Percentiles rank a stretch among this genome's conserved stretches.
Evolutionary conservation across 805 yeast genomes (phyloP).

Genomic region (Komagataella ulmi): DNA sequence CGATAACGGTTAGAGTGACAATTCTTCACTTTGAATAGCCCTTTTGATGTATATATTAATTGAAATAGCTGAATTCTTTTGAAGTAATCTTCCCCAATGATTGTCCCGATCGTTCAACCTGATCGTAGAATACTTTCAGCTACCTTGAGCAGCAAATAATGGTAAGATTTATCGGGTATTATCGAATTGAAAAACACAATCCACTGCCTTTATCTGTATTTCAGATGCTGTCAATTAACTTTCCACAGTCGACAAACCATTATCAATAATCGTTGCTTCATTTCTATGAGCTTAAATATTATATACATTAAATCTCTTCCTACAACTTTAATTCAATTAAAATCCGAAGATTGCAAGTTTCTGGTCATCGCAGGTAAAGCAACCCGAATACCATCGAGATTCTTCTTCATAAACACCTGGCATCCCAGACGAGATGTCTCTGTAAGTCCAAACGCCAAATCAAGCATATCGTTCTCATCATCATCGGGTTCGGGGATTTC

Average conservation of each 20-base stretch:
- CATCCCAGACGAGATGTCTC: constrained; percentile 96
- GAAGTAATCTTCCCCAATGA: too few species aligned
- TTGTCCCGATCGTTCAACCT: not conserved
- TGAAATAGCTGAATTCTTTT: too few species aligned
- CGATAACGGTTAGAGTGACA: too few species aligned
- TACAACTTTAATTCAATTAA: constrained; percentile 20
- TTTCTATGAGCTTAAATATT: not conserved
- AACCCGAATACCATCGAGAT: constrained; percentile 84
- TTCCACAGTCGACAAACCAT: not conserved
- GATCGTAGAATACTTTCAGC: too few species aligned
- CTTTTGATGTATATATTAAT: too few species aligned
- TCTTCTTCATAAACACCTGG: constrained; percentile 81
- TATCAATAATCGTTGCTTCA: not conserved
- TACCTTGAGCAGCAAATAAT: not conserved
- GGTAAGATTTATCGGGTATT: too few species aligned
- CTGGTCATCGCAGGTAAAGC: constrained; percentile 97
- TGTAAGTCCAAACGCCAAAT: constrained; percentile 91
- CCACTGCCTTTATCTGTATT: too few species aligned
- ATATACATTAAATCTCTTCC: not conserved
- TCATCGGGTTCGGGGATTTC: constrained; percentile 89
- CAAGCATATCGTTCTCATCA: constrained; percentile 97
- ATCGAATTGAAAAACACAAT: too few species aligned
- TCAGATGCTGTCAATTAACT: not conserved
- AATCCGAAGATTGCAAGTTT: constrained; percentile 74
- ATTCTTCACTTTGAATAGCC: too few species aligned